Percentiles rank a stretch among this genome's conserved stretches.
Evolutionary conservation across 441 rosid species (phyloP).

Genomic region (Gossypium lobatum): DNA sequence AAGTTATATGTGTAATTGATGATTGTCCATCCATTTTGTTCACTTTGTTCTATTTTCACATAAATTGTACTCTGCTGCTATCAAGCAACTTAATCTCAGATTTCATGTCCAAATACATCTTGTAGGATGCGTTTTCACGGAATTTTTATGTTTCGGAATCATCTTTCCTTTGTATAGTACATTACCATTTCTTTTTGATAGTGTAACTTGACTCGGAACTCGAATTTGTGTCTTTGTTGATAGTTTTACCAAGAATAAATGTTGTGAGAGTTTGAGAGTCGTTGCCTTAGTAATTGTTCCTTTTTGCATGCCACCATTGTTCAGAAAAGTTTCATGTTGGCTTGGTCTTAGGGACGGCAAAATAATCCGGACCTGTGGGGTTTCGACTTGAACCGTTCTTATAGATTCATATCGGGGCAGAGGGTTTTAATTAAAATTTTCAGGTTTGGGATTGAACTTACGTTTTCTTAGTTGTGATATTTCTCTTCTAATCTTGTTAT

Average conservation of each 20-base stretch:
- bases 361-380: no score
- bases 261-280: constrained; percentile 8
- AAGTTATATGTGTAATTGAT: constrained; percentile 16
- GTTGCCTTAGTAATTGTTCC: neutral
- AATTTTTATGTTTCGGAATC: neutral
- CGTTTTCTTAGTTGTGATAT: no score
- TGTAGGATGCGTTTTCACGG: neutral
- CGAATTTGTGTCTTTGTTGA: constrained; percentile 10
- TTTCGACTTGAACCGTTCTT: no score
- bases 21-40: constrained; percentile 19
- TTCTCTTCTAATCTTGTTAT: no score
- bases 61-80: constrained; percentile 10
- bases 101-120: constrained; percentile 13
- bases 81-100: constrained; percentile 5
- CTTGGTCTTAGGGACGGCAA: no score
- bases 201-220: constrained; percentile 8
- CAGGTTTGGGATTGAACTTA: no score
- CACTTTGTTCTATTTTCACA: constrained; percentile 19
- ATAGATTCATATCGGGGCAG: no score
- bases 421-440: no score
- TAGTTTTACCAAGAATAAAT: constrained; percentile 13
- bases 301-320: neutral
- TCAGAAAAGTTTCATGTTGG: neutral
- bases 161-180: constrained; percentile 1
- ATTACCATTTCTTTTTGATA: neutral